Base-by-base conservation (phyloP, 1,139 yeast species). In the Suhomyces coccinellae region DNA sequence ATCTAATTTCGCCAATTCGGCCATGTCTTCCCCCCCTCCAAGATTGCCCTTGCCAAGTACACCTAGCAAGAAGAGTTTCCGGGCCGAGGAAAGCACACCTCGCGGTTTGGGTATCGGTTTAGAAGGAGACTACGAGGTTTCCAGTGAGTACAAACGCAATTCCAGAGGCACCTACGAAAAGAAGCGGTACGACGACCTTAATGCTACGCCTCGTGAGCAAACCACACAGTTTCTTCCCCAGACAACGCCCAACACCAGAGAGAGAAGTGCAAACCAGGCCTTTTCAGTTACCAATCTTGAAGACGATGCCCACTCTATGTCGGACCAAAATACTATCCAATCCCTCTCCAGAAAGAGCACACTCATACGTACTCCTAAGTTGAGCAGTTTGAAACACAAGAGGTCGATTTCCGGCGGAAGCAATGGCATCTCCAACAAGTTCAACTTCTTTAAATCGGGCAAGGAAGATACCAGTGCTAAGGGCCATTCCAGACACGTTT, bases 261-360 rank as follows among this genome's bases (percentile, higher is more conserved):
- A 45, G 16, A 31, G 48, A 24, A 26, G 46, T 17, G 47, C 46
- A 17, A 32, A 49, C n/a, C 32, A 40, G 4, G 66, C 75, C 1
- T 75, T 75, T 1, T 50, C 71, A 2, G 74, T 72, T 1, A 71
- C 77, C 2, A 71, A 70, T 44, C 60, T 72, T 36, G 76, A 72
- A 47, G 65, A 60, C 0, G 49, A 45, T 28, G 33, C 22, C 34
- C 31, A 14, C 6, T 33, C 44, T 15, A 35, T 33, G 35, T 42
- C 20, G 3, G 48, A 45, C n/a, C 41, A 33, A 15, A 16, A n/a
- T 11, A 37, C 45, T 6, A 34, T 33, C n/a, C 37, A 38, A 6
- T 47, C 56, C 8, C 48, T 62, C 15, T 52, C 59, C 12, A 57
- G 75, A 38, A 66, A 58, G 48, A 57, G 57, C 26, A 67, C 73